phyloP scores from a whole-genome alignment of 768 basidiomycete genomes.

The Atractiella rhizophila region DNA sequence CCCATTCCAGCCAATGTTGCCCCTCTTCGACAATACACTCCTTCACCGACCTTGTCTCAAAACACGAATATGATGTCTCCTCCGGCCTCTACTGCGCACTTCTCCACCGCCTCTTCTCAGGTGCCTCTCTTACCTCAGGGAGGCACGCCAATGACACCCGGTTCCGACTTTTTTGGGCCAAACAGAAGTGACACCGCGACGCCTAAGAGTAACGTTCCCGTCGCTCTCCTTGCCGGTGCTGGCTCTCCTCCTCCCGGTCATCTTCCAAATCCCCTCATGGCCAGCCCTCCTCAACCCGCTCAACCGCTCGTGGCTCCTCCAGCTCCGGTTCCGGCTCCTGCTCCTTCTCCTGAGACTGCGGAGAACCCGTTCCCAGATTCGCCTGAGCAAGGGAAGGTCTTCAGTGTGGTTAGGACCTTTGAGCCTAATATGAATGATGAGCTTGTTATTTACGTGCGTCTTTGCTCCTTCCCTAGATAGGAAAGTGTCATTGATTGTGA shows the following conservation, averaged over 20 bases:
- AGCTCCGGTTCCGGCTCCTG: not conserved
- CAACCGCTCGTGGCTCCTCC: not conserved
- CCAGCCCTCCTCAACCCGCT: not conserved
- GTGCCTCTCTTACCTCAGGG: too few species aligned
- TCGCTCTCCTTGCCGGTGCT: not conserved
- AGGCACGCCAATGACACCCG: too few species aligned
- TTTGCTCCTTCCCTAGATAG: not conserved
- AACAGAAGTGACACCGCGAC: too few species aligned
- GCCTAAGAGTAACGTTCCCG: too few species aligned
- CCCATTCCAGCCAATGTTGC: too few species aligned
- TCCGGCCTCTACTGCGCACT: too few species aligned
- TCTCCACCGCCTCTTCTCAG: too few species aligned
- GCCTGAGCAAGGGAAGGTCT: conserved; percentile 12
- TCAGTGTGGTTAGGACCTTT: conserved; percentile 14
- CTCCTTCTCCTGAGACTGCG: not conserved
- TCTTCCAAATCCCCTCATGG: not conserved
- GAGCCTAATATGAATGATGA: conserved; percentile 16
- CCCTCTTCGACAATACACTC: too few species aligned
- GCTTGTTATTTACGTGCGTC: conserved; percentile 12
- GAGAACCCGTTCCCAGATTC: conserved; percentile 12
- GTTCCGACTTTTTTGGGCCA: too few species aligned
- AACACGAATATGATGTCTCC: too few species aligned
- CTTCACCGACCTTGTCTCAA: too few species aligned
- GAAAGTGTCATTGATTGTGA: not conserved
- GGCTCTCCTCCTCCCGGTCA: not conserved